phyloP scores from a whole-genome alignment of 1,284 basidiomycete genomes.

The Ceratobasidium papillatum region DNA sequence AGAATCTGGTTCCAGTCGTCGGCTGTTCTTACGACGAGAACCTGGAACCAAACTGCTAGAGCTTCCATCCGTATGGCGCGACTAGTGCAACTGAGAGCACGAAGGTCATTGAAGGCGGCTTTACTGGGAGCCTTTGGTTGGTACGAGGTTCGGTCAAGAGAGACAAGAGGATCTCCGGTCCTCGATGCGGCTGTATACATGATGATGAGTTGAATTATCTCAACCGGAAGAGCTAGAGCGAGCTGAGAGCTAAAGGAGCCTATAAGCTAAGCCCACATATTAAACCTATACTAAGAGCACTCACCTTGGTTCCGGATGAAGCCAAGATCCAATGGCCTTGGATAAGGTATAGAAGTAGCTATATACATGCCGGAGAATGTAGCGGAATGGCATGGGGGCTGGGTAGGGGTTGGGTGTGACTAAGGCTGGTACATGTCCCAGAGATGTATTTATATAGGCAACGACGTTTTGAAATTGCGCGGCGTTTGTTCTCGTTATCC shows the following conservation, averaged over 20 bases:
- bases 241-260: neutral
- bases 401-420: neutral
- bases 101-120: neutral
- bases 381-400: neutral
- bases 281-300: neutral
- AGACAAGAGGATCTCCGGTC: neutral
- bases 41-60: conserved; percentile 13
- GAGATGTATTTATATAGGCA: too few species aligned
- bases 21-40: neutral
- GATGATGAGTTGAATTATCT: conserved; percentile 10
- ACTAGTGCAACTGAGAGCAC: conserved; percentile 10
- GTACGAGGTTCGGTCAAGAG: conserved; percentile 16
- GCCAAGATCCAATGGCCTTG: neutral
- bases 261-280: neutral
- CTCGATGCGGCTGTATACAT: neutral
- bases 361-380: neutral
- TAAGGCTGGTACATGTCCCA: too few species aligned
- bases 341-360: neutral
- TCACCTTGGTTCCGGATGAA: neutral
- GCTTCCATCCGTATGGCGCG: neutral
- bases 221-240: neutral
- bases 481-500: too few species aligned
- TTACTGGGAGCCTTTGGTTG: conserved; percentile 7
- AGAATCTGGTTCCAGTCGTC: neutral
- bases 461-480: too few species aligned